These are phyloP conservation scores for Ceratocystis papillata DNA, from an alignment of 2,329 filamentous ascomycete genomes.

Conservation along the genomic window DNA sequence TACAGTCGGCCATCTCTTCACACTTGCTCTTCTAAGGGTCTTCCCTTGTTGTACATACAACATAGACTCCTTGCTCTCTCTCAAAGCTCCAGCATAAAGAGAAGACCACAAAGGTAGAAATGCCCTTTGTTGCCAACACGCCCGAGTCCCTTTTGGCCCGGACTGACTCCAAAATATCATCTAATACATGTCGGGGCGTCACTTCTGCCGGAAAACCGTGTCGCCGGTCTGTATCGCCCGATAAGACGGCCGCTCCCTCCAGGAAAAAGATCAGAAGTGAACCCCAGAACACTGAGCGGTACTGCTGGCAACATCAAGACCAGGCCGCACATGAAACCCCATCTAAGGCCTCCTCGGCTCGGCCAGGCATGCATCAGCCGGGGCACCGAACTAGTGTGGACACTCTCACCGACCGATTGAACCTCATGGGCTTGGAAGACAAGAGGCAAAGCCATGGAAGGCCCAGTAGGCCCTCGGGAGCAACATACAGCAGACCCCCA, in stretches of 20 bases:
- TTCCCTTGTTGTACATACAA: background rate
- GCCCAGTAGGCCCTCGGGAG: slow-evolving; percentile 26
- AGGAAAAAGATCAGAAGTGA: slow-evolving; percentile 13
- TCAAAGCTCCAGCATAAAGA: background rate
- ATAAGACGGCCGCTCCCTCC: slow-evolving; percentile 16
- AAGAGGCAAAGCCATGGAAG: slow-evolving; percentile 30
- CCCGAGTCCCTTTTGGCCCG: slow-evolving; percentile 36
- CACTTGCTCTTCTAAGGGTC: background rate
- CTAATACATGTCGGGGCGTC: slow-evolving; percentile 77
- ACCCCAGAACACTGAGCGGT: slow-evolving; percentile 50
- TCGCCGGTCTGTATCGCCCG: slow-evolving; percentile 50
- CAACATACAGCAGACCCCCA: slow-evolving; percentile 23
- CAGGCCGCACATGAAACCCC: slow-evolving; percentile 51
- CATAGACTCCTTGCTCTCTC: background rate
- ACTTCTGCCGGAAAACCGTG: slow-evolving; percentile 75
- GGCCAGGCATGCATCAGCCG: slow-evolving; percentile 30
- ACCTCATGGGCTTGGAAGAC: slow-evolving; percentile 55
- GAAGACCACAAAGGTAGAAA: slow-evolving; percentile 24
- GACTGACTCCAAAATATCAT: slow-evolving; percentile 73
- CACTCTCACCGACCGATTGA: slow-evolving; percentile 69
- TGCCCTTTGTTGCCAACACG: slow-evolving; percentile 36
- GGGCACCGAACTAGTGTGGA: slow-evolving; percentile 66
- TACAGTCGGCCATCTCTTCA: background rate
- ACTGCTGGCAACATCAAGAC: slow-evolving; percentile 93
- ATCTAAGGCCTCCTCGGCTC: slow-evolving; percentile 29